Conservation (phyloP, 176 grass and related monocot species). For the Echinochloa phyllopogon region DNA sequence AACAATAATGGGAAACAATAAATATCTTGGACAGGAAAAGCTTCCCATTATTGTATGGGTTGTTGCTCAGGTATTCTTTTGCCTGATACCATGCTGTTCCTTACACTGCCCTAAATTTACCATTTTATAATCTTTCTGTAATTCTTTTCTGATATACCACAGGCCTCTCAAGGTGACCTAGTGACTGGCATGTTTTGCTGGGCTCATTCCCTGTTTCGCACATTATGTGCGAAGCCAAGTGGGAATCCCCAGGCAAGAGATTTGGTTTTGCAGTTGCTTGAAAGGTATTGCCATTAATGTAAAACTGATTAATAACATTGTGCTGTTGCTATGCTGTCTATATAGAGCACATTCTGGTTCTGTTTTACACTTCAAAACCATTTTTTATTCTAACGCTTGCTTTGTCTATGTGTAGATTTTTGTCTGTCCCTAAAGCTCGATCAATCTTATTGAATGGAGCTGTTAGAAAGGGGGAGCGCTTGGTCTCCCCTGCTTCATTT, state of each 20-base stretch:
- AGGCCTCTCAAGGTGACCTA: conserved; percentile 90
- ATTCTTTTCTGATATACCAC: conserved; percentile 8
- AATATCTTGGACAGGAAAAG: conserved; percentile 88
- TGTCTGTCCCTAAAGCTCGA: conserved; percentile 74
- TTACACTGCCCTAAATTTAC: neutral
- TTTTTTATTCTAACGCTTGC: neutral
- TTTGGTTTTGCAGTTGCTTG: conserved; percentile 86
- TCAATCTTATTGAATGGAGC: conserved; percentile 83
- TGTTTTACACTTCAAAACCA: neutral
- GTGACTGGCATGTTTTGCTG: conserved; percentile 83
- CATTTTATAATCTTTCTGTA: conserved; percentile 9
- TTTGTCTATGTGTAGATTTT: conserved; percentile 56
- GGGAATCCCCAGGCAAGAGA: conserved; percentile 87
- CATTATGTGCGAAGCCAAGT: conserved; percentile 71
- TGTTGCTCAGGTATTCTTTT: conserved; percentile 74
- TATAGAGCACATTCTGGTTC: neutral
- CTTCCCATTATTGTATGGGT: conserved; percentile 84
- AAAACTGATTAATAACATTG: conserved; percentile 2
- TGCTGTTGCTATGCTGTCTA: neutral
- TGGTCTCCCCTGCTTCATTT: conserved; percentile 76
- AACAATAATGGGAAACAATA: conserved; percentile 72
- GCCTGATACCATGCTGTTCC: neutral
- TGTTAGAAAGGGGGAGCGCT: conserved; percentile 87
- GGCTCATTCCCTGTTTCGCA: conserved; percentile 83
- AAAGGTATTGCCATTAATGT: conserved; percentile 59